Evolutionary conservation across 768 basidiomycete genomes (phyloP).

Genomic region (Psilocybe tampanensis): DNA sequence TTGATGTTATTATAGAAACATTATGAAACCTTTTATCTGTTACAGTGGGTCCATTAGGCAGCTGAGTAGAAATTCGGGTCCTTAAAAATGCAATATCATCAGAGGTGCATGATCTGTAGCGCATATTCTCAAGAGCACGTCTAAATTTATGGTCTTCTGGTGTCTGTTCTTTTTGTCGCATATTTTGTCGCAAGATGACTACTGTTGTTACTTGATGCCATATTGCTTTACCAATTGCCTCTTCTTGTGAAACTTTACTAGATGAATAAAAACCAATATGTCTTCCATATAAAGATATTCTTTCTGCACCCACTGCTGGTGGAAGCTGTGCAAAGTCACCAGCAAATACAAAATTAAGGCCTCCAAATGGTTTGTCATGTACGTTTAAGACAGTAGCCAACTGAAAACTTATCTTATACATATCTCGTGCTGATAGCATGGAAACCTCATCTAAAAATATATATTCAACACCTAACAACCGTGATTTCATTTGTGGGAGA

Average conservation of each 20-base stretch:
- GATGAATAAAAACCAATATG: neutral
- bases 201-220: conserved; percentile 37
- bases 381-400: conserved; percentile 18
- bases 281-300: conserved; percentile 7
- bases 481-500: neutral
- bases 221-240: conserved; percentile 29
- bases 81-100: conserved; percentile 38
- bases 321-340: conserved; percentile 49
- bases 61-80: conserved; percentile 20
- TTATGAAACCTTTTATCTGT: conserved; percentile 25
- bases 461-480: conserved; percentile 30
- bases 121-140: conserved; percentile 36
- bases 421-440: conserved; percentile 34
- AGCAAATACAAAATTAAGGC: conserved; percentile 43
- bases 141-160: conserved; percentile 26
- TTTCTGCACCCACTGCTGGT: conserved; percentile 27
- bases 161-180: conserved; percentile 29
- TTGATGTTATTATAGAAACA: conserved; percentile 39
- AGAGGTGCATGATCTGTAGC: conserved; percentile 39
- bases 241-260: conserved; percentile 16
- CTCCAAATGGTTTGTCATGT: conserved; percentile 29
- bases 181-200: conserved; percentile 35
- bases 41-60: conserved; percentile 11
- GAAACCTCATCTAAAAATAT: conserved; percentile 47
- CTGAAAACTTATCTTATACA: conserved; percentile 29